Percentiles rank a stretch among this genome's conserved stretches.
phyloP scores from a whole-genome alignment of 169 alveolate genomes.

The Besnoitia besnoiti region DNA sequence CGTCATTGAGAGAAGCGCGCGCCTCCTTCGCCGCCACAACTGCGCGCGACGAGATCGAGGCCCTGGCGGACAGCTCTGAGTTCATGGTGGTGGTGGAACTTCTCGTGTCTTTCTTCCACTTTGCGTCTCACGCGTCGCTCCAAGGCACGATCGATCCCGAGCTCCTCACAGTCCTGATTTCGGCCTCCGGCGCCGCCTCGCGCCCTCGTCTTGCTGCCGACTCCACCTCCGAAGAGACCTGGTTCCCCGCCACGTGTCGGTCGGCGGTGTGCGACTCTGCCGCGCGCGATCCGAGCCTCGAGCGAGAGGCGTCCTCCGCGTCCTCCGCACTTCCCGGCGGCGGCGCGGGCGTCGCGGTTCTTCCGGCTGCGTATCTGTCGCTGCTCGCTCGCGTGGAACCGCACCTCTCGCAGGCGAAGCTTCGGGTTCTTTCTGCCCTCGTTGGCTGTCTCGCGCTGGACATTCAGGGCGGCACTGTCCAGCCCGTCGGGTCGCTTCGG shows the following conservation, averaged over 20 bases:
- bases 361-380: not conserved
- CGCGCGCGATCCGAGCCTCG: no score
- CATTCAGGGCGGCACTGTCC: conserved; percentile 12
- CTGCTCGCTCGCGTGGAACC: not conserved
- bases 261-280: no score
- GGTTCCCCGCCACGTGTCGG: not conserved
- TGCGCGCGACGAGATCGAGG: not conserved
- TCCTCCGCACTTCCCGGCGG: not conserved
- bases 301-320: no score
- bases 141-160: not conserved
- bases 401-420: not conserved
- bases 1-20: no score
- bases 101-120: conserved; percentile 28
- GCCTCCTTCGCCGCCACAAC: no score
- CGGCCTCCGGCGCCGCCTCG: not conserved
- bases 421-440: not conserved
- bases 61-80: not conserved
- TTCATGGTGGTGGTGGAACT: not conserved
- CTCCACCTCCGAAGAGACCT: not conserved
- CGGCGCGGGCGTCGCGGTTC: not conserved
- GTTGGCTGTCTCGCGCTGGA: conserved; percentile 13
- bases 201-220: no score
- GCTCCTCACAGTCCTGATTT: not conserved
- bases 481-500: conserved; percentile 1
- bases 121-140: not conserved